These are phyloP conservation scores for Mariannaea sp. DNA, from an alignment of 2,329 filamentous ascomycete genomes.

Conservation along the genomic window DNA sequence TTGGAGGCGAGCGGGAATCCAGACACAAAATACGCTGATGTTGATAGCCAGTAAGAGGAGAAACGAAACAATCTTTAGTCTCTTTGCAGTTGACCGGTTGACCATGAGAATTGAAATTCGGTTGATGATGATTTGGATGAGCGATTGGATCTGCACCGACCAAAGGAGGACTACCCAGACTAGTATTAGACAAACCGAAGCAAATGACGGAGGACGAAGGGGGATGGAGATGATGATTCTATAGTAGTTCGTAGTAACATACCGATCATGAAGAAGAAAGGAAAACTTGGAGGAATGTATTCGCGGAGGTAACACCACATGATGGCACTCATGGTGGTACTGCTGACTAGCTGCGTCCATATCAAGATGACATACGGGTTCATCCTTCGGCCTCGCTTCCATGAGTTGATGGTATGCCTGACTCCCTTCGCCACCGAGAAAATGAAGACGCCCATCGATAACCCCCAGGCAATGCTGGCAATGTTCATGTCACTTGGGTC, in stretches of 20 bases:
- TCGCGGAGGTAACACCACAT: conserved; percentile 35
- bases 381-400: conserved; percentile 28
- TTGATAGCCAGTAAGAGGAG: conserved; percentile 53
- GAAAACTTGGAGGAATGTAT: conserved; percentile 34
- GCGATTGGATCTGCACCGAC: conserved; percentile 53
- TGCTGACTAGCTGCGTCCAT: conserved; percentile 34
- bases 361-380: conserved; percentile 33
- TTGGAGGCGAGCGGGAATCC: conserved; percentile 57
- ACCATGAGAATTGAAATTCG: conserved; percentile 55
- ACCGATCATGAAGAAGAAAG: conserved; percentile 34
- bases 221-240: too few species aligned
- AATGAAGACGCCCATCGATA: conserved; percentile 35
- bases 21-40: conserved; percentile 57
- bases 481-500: conserved; percentile 35
- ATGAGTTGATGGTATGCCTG: conserved; percentile 33
- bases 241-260: too few species aligned
- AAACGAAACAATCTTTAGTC: conserved; percentile 51
- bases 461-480: conserved; percentile 37
- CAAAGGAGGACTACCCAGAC: conserved; percentile 39
- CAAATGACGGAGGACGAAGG: too few species aligned
- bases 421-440: conserved; percentile 33
- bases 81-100: conserved; percentile 42
- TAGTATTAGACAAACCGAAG: too few species aligned
- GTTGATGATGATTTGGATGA: conserved; percentile 62
- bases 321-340: conserved; percentile 34